Percentiles rank a stretch among this genome's conserved stretches.
These are phyloP conservation scores for Macrophomina tecta DNA, from an alignment of 2,329 filamentous ascomycete species.

Conservation along the genomic window DNA sequence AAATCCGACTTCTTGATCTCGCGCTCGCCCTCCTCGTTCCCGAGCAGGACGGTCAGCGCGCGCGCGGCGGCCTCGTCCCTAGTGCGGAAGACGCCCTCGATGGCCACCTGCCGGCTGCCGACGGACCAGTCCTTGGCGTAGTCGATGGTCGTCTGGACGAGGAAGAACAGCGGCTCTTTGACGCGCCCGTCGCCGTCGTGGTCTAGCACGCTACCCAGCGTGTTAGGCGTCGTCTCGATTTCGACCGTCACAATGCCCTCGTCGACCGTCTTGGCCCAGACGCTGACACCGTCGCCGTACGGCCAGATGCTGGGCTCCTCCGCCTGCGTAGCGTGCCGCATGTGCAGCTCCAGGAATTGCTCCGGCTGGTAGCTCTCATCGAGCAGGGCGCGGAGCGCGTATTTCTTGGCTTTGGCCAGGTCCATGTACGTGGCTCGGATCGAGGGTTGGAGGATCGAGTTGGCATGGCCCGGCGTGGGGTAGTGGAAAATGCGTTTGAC, in stretches of 20 bases:
- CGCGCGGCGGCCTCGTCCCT: constrained; percentile 22
- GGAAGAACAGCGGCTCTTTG: constrained; percentile 23
- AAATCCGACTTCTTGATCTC: constrained; percentile 17
- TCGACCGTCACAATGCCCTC: constrained; percentile 27
- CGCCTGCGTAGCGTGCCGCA: background rate
- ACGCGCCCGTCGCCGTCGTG: constrained; percentile 12
- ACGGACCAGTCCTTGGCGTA: constrained; percentile 31
- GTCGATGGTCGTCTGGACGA: background rate
- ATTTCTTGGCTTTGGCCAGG: background rate
- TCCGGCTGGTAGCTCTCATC: constrained; percentile 4
- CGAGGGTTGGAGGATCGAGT: background rate
- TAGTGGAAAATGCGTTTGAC: background rate
- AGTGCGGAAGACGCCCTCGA: constrained; percentile 29
- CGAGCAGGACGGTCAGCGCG: constrained; percentile 28
- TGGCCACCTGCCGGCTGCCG: constrained; percentile 26
- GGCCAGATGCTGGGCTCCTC: background rate
- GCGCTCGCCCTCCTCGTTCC: constrained; percentile 16
- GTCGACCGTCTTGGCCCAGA: constrained; percentile 29
- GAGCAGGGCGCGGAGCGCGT: background rate
- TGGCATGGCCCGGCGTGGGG: background rate
- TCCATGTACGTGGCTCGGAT: background rate
- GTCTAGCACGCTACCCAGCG: constrained; percentile 12
- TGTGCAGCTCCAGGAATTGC: background rate
- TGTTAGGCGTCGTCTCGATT: constrained; percentile 12
- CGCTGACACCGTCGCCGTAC: constrained; percentile 20